A percentile compares a stretch with the other conserved stretches of the same genome.
phyloP scores from a whole-genome alignment of 345 rosid species.

The Microcos paniculata region DNA sequence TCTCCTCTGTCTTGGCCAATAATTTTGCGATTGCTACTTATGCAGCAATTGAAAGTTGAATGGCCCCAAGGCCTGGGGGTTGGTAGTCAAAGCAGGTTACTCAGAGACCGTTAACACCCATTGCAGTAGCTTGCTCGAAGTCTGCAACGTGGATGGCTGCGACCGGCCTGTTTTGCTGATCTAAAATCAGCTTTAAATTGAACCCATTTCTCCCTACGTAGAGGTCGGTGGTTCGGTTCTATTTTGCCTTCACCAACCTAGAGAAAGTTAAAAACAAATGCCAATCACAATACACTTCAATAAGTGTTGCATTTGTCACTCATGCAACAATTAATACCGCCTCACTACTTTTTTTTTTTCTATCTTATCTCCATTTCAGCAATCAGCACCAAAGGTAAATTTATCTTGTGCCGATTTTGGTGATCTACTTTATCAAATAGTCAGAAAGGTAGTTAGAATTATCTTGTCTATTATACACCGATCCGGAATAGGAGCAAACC shows the following conservation, averaged over 20 bases:
- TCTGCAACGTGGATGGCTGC: conserved; percentile 1
- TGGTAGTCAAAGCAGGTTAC: not conserved
- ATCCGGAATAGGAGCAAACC: not conserved
- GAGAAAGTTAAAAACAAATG: not conserved
- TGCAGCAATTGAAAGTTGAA: not conserved
- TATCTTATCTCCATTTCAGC: not conserved
- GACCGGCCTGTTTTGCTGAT: not conserved
- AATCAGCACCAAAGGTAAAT: not conserved
- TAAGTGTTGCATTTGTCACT: not conserved
- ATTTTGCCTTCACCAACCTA: not conserved
- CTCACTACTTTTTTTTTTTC: not conserved
- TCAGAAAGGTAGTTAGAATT: not conserved
- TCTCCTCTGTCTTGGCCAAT: not conserved
- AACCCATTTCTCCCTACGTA: not conserved
- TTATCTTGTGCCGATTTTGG: not conserved
- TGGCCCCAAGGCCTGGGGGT: not conserved
- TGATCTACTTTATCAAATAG: not conserved
- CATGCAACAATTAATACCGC: not conserved
- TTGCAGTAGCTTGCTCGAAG: not conserved
- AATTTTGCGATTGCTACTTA: not conserved
- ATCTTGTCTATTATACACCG: not conserved
- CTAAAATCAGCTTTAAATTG: not conserved
- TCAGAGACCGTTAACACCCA: not conserved
- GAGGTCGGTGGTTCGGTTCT: conserved; percentile 4
- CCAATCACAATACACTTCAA: not conserved